Evolutionary conservation across 169 alveolate species (phyloP).

Genomic region (Plasmodium vivax): DNA sequence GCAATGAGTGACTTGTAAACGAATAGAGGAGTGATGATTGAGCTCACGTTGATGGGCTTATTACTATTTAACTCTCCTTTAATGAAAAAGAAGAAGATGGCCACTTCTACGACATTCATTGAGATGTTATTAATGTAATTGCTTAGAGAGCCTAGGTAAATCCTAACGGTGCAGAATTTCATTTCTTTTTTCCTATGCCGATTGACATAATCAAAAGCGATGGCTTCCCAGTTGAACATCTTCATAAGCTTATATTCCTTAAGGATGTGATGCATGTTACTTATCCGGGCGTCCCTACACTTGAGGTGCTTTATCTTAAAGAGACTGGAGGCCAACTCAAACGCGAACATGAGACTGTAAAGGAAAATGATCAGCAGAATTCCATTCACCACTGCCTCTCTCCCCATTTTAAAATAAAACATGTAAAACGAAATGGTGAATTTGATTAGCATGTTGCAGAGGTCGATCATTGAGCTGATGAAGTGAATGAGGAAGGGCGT

Average conservation of each 20-base stretch:
- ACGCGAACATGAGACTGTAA: constrained; percentile 11
- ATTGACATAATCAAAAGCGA: constrained; percentile 68
- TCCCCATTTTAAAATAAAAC: constrained; percentile 58
- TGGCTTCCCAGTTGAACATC: constrained; percentile 73
- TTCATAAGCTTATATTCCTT: constrained; percentile 60
- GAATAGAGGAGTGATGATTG: constrained; percentile 58
- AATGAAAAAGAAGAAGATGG: constrained; percentile 29
- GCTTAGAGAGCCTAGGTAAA: constrained; percentile 16
- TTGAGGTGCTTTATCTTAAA: constrained; percentile 17
- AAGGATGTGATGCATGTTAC: constrained; percentile 61
- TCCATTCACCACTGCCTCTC: constrained; percentile 7
- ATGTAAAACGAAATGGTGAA: constrained; percentile 26
- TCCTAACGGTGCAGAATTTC: constrained; percentile 16
- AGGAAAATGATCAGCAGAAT: neutral
- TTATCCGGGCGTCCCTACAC: constrained; percentile 43
- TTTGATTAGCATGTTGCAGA: constrained; percentile 9
- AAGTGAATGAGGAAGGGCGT: constrained; percentile 36
- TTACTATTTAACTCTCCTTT: constrained; percentile 23
- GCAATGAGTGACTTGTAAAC: constrained; percentile 39
- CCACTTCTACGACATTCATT: constrained; percentile 34
- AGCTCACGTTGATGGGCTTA: constrained; percentile 20
- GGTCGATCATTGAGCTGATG: neutral
- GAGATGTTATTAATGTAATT: constrained; percentile 30
- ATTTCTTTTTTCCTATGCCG: constrained; percentile 30
- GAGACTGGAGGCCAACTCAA: constrained; percentile 26